Evolutionary conservation across 2,329 filamentous ascomycete genomes (phyloP).

Genomic region (Penicillium sp.): DNA sequence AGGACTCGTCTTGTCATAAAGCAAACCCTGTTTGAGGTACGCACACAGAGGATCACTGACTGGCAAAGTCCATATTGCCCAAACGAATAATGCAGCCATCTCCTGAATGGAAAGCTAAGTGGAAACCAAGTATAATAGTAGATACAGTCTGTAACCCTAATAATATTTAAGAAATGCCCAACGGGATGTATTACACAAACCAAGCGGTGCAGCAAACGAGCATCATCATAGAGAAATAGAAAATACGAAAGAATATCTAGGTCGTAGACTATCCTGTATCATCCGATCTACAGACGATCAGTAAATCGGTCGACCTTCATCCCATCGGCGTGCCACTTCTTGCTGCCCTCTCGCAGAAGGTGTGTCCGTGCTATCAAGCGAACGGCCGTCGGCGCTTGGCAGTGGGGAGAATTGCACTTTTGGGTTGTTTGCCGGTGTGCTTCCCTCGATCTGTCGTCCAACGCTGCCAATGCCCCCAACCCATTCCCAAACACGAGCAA

Average conservation of each 20-base stretch:
- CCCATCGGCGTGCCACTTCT: constrained; percentile 41
- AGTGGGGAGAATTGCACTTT: constrained; percentile 35
- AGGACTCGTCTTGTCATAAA: too few relatives aligned
- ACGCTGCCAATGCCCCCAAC: constrained; percentile 63
- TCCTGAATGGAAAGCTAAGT: not conserved
- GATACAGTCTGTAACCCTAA: constrained; percentile 4
- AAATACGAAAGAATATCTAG: not conserved
- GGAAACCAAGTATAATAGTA: not conserved
- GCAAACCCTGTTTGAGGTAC: too few relatives aligned
- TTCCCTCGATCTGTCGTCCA: constrained; percentile 40
- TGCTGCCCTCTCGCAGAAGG: constrained; percentile 29
- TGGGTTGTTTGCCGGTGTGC: constrained; percentile 30
- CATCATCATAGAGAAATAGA: not conserved
- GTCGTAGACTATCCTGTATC: not conserved
- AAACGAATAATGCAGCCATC: not conserved
- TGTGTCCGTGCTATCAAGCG: constrained; percentile 22
- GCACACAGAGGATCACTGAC: not conserved
- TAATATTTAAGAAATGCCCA: not conserved
- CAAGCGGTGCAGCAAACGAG: not conserved
- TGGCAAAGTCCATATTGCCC: not conserved
- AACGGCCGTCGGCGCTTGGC: constrained; percentile 26
- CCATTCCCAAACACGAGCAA: constrained; percentile 71
- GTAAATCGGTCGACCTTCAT: constrained; percentile 50
- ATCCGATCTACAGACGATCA: constrained; percentile 25
- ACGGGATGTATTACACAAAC: not conserved